Evolutionary conservation across 306 rosid species (phyloP), one percentile per base, ranked within the genome.

Genomic region (Acacia confusa): DNA sequence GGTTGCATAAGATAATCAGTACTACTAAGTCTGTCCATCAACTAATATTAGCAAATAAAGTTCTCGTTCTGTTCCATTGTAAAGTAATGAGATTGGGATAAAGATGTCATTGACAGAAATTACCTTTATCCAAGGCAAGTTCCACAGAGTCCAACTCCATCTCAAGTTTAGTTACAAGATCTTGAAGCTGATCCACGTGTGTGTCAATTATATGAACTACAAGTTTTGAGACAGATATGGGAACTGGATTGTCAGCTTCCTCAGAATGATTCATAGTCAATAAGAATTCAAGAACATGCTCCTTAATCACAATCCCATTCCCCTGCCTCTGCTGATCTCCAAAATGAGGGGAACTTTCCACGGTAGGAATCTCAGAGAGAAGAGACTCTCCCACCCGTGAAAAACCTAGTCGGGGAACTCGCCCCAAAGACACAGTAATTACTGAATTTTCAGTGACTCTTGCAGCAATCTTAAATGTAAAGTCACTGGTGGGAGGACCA

Each of bases 221-320:
- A 3, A 95, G 98, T 79, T 93, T 89, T 14, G 99, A 90, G 66
- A 88, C 87, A 44, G 99, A 93, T 79, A 77, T 90, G 7, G 99
- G 98, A 77, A 95, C 97, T 4, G 96, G 97, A 85, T 93, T 93
- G 84, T 95, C 98, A 9, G 98, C 97, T 86, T 95, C 98, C 89
- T 93, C 97, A 11, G 98, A 95, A 84, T 95, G 99, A 86, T 95
- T 95, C 98, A 92, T 93, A 17, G 95, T 95, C 92, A 93, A 82
- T 48, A 95, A 86, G 78, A 95, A 95, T 68, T 95, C 99, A 71
- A 95, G 95, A 84, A 95, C 99, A 85, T 93, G 98, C 89, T 93
- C 99, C 89, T 86, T 86, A 41, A 95, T 93, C 78, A 95, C 94
- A 74, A 77, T 86, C 53, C 97, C 91, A 53, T 83, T 76, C 82